Conservation (phyloP, 768 basidiomycete genomes). For the Tylopilus felleus region DNA sequence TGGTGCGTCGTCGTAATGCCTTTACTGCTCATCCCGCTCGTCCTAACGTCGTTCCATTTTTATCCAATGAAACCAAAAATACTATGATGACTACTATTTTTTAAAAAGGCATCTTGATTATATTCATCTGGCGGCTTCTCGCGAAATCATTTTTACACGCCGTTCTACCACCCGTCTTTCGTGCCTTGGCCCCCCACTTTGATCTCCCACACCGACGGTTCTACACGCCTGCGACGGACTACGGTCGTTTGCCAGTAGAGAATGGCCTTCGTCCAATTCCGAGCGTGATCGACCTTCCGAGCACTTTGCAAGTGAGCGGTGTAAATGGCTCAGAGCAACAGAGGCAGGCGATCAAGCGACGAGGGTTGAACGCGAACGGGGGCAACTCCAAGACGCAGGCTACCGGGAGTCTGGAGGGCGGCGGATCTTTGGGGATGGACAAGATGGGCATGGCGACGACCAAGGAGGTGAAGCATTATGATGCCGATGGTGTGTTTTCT, state of each 20-base stretch:
- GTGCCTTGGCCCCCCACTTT: conserved; percentile 63
- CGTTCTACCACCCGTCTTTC: conserved; percentile 81
- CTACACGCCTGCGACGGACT: conserved; percentile 91
- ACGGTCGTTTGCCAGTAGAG: conserved; percentile 63
- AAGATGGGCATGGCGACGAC: conserved; percentile 22
- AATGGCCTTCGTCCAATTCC: conserved; percentile 69
- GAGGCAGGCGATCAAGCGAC: conserved; percentile 29
- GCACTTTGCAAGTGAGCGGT: conserved; percentile 37
- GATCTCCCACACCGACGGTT: conserved; percentile 79
- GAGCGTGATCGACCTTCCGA: conserved; percentile 77
- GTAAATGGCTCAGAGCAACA: conserved; percentile 37
- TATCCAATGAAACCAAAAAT: not conserved
- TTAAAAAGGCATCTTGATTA: conserved; percentile 62
- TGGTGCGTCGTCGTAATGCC: conserved; percentile 32
- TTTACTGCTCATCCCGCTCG: not conserved
- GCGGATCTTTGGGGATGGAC: conserved; percentile 27
- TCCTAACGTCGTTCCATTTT: not conserved
- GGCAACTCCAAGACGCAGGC: not conserved
- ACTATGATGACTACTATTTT: not conserved
- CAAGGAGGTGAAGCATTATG: not conserved
- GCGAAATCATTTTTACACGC: conserved; percentile 76
- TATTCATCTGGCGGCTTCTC: conserved; percentile 85
- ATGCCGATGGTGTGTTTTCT: conserved; percentile 16
- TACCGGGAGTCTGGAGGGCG: conserved; percentile 21
- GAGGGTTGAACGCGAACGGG: conserved; percentile 11